A percentile compares a stretch with the other conserved stretches of the same genome.
Evolutionary conservation across 1,139 yeast species (phyloP).

Genomic region (Sugiyamaella xylanicola): DNA sequence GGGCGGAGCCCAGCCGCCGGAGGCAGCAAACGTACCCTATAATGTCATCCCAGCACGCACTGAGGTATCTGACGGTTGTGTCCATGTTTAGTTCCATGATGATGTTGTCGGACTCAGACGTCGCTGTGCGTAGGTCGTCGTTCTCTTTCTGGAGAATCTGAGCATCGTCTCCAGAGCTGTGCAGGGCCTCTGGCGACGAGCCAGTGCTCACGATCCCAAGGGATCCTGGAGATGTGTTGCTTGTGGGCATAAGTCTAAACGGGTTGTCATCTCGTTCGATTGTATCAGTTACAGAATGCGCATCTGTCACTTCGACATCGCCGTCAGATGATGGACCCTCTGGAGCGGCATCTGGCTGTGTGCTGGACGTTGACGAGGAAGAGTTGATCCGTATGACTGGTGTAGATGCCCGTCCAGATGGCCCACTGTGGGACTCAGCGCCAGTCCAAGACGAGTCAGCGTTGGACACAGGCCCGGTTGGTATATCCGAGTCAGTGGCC

Average conservation of each 20-base stretch:
- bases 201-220: neutral
- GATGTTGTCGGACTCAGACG: conserved; percentile 73
- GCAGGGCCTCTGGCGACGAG: conserved; percentile 14
- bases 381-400: neutral
- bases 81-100: conserved; percentile 81
- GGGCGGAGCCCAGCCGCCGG: no score
- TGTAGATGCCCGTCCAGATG: neutral
- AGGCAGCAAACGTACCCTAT: conserved; percentile 51
- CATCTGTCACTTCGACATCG: neutral
- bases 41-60: conserved; percentile 74
- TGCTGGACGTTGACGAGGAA: neutral
- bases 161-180: conserved; percentile 16
- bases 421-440: neutral
- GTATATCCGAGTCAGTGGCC: conserved; percentile 7
- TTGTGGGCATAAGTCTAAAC: neutral
- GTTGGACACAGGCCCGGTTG: conserved; percentile 1
- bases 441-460: neutral
- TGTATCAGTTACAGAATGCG: no score
- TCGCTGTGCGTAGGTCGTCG: conserved; percentile 49
- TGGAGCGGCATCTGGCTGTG: neutral
- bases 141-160: conserved; percentile 28
- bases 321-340: no score
- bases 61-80: conserved; percentile 72
- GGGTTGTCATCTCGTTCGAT: neutral
- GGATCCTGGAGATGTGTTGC: neutral